These are phyloP conservation scores for Orbilia javanica DNA, from an alignment of 2,329 filamentous ascomycete genomes.

Conservation along the genomic window DNA sequence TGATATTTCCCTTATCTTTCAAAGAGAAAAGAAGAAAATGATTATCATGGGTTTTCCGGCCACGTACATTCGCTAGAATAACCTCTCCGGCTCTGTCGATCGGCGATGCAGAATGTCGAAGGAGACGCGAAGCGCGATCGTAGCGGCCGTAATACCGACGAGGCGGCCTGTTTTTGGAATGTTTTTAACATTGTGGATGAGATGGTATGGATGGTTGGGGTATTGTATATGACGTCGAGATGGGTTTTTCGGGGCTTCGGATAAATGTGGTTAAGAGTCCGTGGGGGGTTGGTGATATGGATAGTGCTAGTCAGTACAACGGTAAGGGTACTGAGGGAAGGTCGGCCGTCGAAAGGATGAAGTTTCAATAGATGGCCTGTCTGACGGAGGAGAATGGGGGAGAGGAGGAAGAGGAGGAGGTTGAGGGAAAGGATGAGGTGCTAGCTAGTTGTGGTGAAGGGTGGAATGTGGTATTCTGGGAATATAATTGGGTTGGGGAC, in stretches of 20 bases:
- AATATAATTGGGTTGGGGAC: conserved; percentile 25
- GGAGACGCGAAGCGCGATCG: conserved; percentile 52
- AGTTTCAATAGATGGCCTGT: conserved; percentile 22
- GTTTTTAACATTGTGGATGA: conserved; percentile 52
- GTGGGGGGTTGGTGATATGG: conserved; percentile 11
- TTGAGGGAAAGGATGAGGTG: conserved; percentile 13
- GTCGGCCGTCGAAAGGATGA: not conserved
- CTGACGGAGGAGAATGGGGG: not conserved
- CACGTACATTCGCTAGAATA: conserved; percentile 63
- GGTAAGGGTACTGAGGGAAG: not conserved
- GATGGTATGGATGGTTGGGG: conserved; percentile 7
- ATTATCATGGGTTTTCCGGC: not conserved
- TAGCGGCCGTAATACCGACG: conserved; percentile 53
- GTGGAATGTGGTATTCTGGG: conserved; percentile 20
- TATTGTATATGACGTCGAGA: conserved; percentile 48
- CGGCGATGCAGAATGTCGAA: conserved; percentile 50
- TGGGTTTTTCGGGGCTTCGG: conserved; percentile 19
- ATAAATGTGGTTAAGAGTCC: conserved; percentile 24
- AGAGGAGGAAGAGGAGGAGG: conserved; percentile 15
- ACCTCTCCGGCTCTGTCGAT: conserved; percentile 45
- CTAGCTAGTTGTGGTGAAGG: not conserved
- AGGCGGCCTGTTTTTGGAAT: conserved; percentile 48
- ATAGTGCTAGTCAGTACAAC: not conserved
- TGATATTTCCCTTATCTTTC: conserved; percentile 7
- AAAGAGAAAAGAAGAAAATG: not conserved